A percentile compares a stretch with the other conserved stretches of the same genome.
phyloP scores from a whole-genome alignment of 495 filamentous ascomycete genomes.

The Parachaetomium inaequale region DNA sequence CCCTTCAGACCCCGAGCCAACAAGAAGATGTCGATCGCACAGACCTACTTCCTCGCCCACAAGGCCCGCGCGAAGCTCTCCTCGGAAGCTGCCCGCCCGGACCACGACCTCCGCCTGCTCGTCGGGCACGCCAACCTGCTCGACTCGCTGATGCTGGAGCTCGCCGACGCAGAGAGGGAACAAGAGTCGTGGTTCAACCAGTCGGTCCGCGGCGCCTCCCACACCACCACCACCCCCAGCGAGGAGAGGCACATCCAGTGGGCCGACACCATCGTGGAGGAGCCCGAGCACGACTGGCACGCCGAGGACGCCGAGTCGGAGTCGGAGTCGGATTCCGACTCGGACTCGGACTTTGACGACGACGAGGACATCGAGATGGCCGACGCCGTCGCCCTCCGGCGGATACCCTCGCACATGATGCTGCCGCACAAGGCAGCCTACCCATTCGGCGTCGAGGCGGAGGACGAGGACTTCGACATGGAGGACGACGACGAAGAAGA shows the following conservation, averaged over 20 bases:
- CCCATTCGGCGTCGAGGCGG: slow-evolving; percentile 1
- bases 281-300: slow-evolving; percentile 67
- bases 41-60: slow-evolving; percentile 97
- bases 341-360: slow-evolving; percentile 32
- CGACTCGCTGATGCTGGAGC: slow-evolving; percentile 91
- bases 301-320: slow-evolving; percentile 59
- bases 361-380: slow-evolving; percentile 54
- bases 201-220: slow-evolving; percentile 71
- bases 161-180: slow-evolving; percentile 89
- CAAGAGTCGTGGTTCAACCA: slow-evolving; percentile 99
- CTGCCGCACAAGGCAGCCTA: slow-evolving; percentile 14
- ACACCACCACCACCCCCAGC: slow-evolving; percentile 14
- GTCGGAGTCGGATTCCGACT: slow-evolving; percentile 29
- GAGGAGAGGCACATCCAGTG: slow-evolving; percentile 76
- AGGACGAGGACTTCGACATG: slow-evolving; percentile 48
- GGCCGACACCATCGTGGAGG: slow-evolving; percentile 74
- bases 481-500: slow-evolving; percentile 71
- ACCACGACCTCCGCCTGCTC: slow-evolving; percentile 90
- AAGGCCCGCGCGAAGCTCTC: slow-evolving; percentile 94
- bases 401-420: slow-evolving; percentile 39
- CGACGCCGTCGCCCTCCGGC: slow-evolving; percentile 44
- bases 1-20: slow-evolving; percentile 30
- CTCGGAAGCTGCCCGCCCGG: slow-evolving; percentile 77
- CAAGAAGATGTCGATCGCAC: slow-evolving; percentile 89
- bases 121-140: slow-evolving; percentile 98